These are phyloP conservation scores for Quercus lobata DNA, from an alignment of 331 rosid genomes.

Conservation along the genomic window DNA sequence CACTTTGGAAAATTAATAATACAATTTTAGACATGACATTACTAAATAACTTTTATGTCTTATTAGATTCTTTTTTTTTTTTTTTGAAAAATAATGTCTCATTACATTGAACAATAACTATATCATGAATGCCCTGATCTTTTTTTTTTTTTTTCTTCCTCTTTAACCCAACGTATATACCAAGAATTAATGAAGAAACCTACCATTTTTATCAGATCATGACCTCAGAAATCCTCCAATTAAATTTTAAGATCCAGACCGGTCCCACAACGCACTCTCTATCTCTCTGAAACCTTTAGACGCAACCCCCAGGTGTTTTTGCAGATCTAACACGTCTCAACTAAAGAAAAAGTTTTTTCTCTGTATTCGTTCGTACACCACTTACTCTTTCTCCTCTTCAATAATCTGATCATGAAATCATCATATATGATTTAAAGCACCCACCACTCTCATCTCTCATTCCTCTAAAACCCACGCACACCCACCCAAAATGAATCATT, in stretches of 20 bases:
- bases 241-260: not conserved
- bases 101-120: no score
- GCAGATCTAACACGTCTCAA: constrained; percentile 32
- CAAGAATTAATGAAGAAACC: no score
- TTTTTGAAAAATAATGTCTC: no score
- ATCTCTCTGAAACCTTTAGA: not conserved
- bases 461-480: no score
- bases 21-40: no score
- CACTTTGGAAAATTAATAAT: no score
- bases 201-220: not conserved
- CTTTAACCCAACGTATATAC: no score
- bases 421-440: not conserved
- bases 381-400: not conserved
- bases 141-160: no score
- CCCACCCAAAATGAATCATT: no score
- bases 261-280: not conserved
- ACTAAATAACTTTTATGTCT: no score
- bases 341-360: not conserved
- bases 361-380: not conserved
- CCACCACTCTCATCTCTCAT: not conserved
- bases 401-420: not conserved
- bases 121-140: no score
- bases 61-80: no score
- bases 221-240: not conserved
- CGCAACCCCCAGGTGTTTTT: constrained; percentile 6